A percentile compares a stretch with the other conserved stretches of the same genome.
phyloP scores from a whole-genome alignment of 2,329 filamentous ascomycete species.

The Trichoderma hamatum region DNA sequence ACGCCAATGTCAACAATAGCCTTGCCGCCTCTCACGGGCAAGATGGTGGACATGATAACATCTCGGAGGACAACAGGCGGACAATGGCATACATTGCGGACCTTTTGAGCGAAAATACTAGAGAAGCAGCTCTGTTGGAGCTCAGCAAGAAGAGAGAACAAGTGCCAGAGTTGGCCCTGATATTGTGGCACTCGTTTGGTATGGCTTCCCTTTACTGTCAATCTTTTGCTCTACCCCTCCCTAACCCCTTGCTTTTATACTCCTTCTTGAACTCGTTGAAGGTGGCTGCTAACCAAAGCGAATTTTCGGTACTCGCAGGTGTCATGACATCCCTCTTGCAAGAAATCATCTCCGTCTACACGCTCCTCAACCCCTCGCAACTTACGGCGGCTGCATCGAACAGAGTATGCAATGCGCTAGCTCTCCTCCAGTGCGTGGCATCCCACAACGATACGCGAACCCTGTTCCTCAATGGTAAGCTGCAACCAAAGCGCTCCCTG shows the following conservation, averaged over 20 bases:
- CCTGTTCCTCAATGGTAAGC: slow-evolving; percentile 85
- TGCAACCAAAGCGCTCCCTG: not conserved
- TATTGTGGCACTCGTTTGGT: slow-evolving; percentile 99
- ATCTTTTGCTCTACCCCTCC: slow-evolving; percentile 19
- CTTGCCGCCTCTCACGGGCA: slow-evolving; percentile 54
- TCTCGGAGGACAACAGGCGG: slow-evolving; percentile 87
- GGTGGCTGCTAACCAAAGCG: not conserved
- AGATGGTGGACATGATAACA: slow-evolving; percentile 63
- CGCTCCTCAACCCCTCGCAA: slow-evolving; percentile 92
- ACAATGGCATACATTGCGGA: slow-evolving; percentile 94
- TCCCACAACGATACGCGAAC: slow-evolving; percentile 96
- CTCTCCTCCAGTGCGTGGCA: slow-evolving; percentile 93
- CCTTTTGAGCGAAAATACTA: slow-evolving; percentile 80
- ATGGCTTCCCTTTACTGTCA: slow-evolving; percentile 39
- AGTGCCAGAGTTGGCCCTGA: slow-evolving; percentile 92
- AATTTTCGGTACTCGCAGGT: slow-evolving; percentile 53
- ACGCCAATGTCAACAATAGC: slow-evolving; percentile 51
- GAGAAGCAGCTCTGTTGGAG: slow-evolving; percentile 90
- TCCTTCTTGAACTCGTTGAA: slow-evolving; percentile 5
- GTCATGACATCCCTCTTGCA: slow-evolving; percentile 98
- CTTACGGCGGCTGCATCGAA: slow-evolving; percentile 97
- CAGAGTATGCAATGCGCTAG: slow-evolving; percentile 94
- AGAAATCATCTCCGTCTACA: slow-evolving; percentile 99
- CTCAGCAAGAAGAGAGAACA: slow-evolving; percentile 98
- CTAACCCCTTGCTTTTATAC: not conserved